Base-by-base conservation (phyloP, 2,329 filamentous ascomycete species). In the Nakataea oryzae region DNA sequence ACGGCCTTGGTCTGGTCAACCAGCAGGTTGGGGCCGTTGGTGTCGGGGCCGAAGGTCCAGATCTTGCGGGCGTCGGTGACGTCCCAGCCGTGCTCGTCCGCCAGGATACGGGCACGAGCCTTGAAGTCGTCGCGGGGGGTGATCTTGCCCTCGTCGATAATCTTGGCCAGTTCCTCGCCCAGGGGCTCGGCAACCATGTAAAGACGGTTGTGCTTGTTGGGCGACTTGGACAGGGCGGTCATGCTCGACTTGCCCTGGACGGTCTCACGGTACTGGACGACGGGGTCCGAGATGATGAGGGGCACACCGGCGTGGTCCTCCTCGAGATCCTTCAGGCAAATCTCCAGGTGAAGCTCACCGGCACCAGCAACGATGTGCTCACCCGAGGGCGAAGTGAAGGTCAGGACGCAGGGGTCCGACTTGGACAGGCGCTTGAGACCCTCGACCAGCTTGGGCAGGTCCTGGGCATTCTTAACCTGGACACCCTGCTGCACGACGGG, bases 141-240 rank as follows among this genome's bases (percentile, higher is more conserved):
- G 77, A 99, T 92, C 85, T 92, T 95, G 83, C 95, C 95, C 62
- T 75, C 69, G 84, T 99, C 95, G 69, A 99, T 99, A 74, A 89
- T 90, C 74, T 86, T 86, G 71, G 90, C 84, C 65, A 99, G 88
- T 71, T 97, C 95, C 86, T 99, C 95, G 57, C 86, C 86, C 62
- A 99, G 84, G 71, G 95, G 95, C 81, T 92, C 82, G 68, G 95
- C 95, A 78, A 85, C 86, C 81, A 99, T 88, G 85, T 97, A 99
- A 65, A 99, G 86, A 92, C 95, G 93, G 87, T 99, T 99, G 90
- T 99, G 95, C 91, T 99, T 99, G 90, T 99, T 99, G 83, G 95
- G 95, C 59, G 95, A 99, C 86, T 99, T 99, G 80, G 95, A 97
- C 74, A 99, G 85, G 70, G 95, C 95, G 74, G 91, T 96, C 74